phyloP scores from a whole-genome alignment of 2,329 filamentous ascomycete species.

The Xylaria sp. region DNA sequence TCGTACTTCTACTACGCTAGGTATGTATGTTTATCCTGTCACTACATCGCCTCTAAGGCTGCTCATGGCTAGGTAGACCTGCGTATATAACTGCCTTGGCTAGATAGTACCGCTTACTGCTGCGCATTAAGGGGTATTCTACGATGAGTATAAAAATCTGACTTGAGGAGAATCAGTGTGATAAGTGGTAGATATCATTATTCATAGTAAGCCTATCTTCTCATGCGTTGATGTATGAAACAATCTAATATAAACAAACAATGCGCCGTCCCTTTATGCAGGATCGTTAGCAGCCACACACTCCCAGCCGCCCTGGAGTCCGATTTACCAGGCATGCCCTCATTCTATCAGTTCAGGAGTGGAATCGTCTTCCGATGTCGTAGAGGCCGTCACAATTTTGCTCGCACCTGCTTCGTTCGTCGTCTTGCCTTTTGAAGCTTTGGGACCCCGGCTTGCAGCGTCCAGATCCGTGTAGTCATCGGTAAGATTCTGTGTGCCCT shows the following conservation, averaged over 20 bases:
- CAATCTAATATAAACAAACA: conserved; percentile 8
- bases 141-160: no score
- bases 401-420: background rate
- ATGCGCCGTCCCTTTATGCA: conserved; percentile 29
- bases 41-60: no score
- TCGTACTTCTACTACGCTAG: no score
- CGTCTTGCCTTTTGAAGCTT: background rate
- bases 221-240: background rate
- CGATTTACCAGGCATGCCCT: background rate
- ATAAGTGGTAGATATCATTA: background rate
- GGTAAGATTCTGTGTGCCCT: background rate
- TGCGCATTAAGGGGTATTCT: no score
- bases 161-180: background rate
- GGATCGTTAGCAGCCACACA: background rate
- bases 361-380: background rate
- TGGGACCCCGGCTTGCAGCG: background rate
- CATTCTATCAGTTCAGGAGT: background rate
- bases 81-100: no score
- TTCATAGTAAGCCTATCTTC: background rate
- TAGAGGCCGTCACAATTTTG: background rate
- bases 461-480: background rate
- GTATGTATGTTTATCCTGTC: no score
- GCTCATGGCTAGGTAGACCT: background rate
- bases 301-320: background rate
- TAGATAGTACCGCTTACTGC: no score